Evolutionary conservation across 495 filamentous ascomycete genomes (phyloP), one percentile per base, ranked within the genome.

Genomic region (Daldinia loculata): DNA sequence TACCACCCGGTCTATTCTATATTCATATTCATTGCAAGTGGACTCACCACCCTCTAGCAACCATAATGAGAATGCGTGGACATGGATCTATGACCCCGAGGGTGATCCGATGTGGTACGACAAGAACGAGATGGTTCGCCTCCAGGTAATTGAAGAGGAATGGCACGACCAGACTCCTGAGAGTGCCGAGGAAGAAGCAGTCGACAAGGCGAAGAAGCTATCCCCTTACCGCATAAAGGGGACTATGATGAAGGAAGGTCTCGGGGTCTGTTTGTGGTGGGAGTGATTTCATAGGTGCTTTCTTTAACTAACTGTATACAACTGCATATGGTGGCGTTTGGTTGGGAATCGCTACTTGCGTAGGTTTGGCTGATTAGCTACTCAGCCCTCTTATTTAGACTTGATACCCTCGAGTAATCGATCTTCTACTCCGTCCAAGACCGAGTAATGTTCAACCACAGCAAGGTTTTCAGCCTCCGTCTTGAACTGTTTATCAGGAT

Each of bases 381-480:
- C 53, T 27, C 30, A 24, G n/a, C 12, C 36, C 34, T 22, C 43
- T 67, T 77, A 75, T 52, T 75, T 77, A 77, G 73, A 76, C 58
- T 79, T 82, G 78, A 85, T 82, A 75, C 76, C 81, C 72, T 80
- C 80, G 75, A 98, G 80, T 62, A 99, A 80, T 75, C 95, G 87
- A 71, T 93, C 86, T 81, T 98, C 93, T 63, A 98, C 89, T 12
- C 90, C 92, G 67, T 95, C 89, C 58, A 98, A 80, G 45, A 97
- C 92, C 73, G 91, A 97, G 73, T 93, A 91, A 77, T 98, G 94
- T 78, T 97, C 94, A 73, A 94, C 85, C 15, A 99, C 95, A 61
- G 97, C 95, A 55, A 98, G 78, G 76, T 99, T 98, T 84, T 99
- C 96, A 0, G 91, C 93, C 81, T 98, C 95, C 61, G 81, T 92